Evolutionary conservation across 306 rosid genomes (phyloP).

Genomic region (Gillenia trifoliata): DNA sequence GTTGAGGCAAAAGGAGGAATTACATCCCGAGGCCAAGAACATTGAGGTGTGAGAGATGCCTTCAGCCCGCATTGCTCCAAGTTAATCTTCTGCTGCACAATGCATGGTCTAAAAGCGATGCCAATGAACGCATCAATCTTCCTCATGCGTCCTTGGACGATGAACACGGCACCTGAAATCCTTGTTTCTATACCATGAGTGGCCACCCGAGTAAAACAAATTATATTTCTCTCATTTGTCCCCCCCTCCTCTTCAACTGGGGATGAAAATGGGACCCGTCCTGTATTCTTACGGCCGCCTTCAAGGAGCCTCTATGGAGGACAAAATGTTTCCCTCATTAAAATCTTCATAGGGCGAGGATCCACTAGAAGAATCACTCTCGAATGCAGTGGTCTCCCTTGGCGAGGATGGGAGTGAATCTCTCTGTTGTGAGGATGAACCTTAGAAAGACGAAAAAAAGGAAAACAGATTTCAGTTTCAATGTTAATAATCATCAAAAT

Average conservation of each 20-base stretch:
- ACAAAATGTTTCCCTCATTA: slow-evolving; percentile 42
- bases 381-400: slow-evolving; percentile 67
- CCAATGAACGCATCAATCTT: not conserved
- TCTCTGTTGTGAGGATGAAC: slow-evolving; percentile 72
- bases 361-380: slow-evolving; percentile 86
- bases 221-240: not conserved
- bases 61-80: not conserved
- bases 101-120: not conserved
- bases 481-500: not conserved
- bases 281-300: not conserved
- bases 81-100: not conserved
- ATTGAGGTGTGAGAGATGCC: not conserved
- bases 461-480: slow-evolving; percentile 4
- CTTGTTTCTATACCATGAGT: not conserved
- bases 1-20: not conserved
- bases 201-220: not conserved
- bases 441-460: slow-evolving; percentile 33
- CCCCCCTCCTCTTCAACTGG: slow-evolving; percentile 7
- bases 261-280: not conserved
- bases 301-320: slow-evolving; percentile 9
- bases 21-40: slow-evolving; percentile 4
- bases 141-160: not conserved
- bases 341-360: slow-evolving; percentile 91
- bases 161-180: not conserved
- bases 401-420: slow-evolving; percentile 87